Evolutionary conservation across 805 yeast genomes (phyloP).

Genomic region (Saturnispora halmiae): DNA sequence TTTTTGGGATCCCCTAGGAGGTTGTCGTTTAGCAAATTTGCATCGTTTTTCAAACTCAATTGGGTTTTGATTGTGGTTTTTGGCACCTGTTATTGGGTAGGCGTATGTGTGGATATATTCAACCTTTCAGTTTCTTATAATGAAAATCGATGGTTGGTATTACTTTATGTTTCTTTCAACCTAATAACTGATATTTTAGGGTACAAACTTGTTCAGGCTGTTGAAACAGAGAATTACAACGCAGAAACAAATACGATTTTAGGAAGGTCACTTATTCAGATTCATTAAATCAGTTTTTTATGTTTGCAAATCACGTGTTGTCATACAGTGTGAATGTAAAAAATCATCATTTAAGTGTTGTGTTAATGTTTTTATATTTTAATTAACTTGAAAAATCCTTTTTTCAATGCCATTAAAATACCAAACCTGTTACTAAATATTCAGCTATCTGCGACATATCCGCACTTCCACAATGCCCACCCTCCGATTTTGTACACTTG

Average conservation of each 20-base stretch:
- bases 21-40: background rate
- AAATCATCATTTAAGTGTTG: conserved; percentile 19
- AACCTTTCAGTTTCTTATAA: background rate
- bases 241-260: conserved; percentile 6
- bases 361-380: conserved; percentile 21
- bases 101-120: background rate
- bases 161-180: conserved; percentile 1
- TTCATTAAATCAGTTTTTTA: conserved; percentile 48
- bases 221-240: conserved; percentile 5
- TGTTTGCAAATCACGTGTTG: conserved; percentile 31
- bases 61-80: conserved; percentile 1
- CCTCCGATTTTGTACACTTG: conserved; percentile 44
- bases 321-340: conserved; percentile 50
- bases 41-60: conserved; percentile 3
- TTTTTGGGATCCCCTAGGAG: conserved; percentile 6
- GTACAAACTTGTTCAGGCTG: conserved; percentile 1
- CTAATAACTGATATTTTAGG: conserved; percentile 2
- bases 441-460: conserved; percentile 38
- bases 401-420: too few species aligned
- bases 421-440: conserved; percentile 24
- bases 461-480: conserved; percentile 40
- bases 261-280: conserved; percentile 28
- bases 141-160: background rate
- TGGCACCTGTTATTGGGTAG: background rate
- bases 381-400: too few species aligned